Conservation (phyloP, 805 yeast genomes). For the Monosporozyma solicola region DNA sequence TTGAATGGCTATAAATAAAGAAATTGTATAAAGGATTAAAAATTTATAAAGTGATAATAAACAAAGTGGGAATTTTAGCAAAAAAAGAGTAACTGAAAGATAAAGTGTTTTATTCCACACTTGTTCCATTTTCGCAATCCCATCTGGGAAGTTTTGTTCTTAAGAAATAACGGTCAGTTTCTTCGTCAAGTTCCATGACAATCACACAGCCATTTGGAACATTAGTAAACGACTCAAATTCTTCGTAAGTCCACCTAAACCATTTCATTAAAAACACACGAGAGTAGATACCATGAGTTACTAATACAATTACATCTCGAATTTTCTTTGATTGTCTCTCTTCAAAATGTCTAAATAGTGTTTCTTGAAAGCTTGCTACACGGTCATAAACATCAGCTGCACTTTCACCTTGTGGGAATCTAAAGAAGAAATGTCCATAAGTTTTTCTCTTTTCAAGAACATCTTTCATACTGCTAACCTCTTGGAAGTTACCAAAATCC, state of each 20-base stretch:
- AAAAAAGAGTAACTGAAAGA: too few relatives aligned
- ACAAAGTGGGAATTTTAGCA: too few relatives aligned
- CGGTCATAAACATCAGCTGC: slow-evolving; percentile 95
- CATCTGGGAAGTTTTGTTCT: slow-evolving; percentile 61
- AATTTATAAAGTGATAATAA: too few relatives aligned
- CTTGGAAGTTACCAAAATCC: slow-evolving; percentile 91
- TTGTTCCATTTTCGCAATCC: slow-evolving; percentile 32
- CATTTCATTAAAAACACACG: slow-evolving; percentile 89
- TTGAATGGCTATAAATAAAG: too few relatives aligned
- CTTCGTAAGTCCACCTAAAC: slow-evolving; percentile 89
- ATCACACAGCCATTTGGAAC: slow-evolving; percentile 79
- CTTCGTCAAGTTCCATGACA: slow-evolving; percentile 56
- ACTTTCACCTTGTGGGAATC: slow-evolving; percentile 90
- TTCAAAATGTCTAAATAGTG: slow-evolving; percentile 72
- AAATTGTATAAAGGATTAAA: too few relatives aligned
- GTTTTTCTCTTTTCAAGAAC: slow-evolving; percentile 79
- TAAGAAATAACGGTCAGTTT: slow-evolving; percentile 44
- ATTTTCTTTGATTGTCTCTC: slow-evolving; percentile 44
- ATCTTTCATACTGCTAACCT: slow-evolving; percentile 63
- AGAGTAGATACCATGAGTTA: slow-evolving; percentile 92
- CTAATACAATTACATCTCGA: slow-evolving; percentile 75
- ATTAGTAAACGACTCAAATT: slow-evolving; percentile 74
- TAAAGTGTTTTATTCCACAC: neutral
- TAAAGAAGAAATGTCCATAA: slow-evolving; percentile 80
- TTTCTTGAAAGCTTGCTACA: slow-evolving; percentile 82